A percentile compares a stretch with the other conserved stretches of the same genome.
Evolutionary conservation across 2,329 filamentous ascomycete genomes (phyloP).

Genomic region (Rhytidhysteron rufulum): DNA sequence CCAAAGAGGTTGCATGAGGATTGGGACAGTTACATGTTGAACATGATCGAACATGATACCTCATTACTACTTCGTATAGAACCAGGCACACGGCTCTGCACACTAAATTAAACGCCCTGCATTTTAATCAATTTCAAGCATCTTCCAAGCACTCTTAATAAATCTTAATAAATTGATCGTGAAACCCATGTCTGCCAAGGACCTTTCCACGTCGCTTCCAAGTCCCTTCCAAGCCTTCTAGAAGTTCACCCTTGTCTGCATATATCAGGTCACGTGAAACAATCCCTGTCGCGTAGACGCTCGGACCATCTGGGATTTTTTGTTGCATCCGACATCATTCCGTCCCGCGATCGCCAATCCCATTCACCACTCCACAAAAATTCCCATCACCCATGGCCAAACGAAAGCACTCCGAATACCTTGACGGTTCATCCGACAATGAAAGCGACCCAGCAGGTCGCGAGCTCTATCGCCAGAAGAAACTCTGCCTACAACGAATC

Average conservation of each 20-base stretch:
- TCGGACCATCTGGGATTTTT: background rate
- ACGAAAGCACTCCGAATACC: constrained; percentile 25
- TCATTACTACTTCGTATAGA: no score
- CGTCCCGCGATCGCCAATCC: background rate
- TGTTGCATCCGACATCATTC: background rate
- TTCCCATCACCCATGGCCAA: constrained; percentile 22
- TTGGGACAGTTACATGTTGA: no score
- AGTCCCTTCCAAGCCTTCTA: background rate
- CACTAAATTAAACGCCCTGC: no score
- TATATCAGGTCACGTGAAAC: background rate
- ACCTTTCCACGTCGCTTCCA: no score
- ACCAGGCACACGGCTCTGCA: no score
- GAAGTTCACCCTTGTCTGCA: no score
- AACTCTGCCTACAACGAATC: constrained; percentile 41
- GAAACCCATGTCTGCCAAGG: no score
- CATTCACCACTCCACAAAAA: background rate
- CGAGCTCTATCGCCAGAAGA: constrained; percentile 16
- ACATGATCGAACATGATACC: no score
- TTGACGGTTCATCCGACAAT: constrained; percentile 2
- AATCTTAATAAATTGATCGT: no score
- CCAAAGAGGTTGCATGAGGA: background rate
- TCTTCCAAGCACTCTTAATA: no score
- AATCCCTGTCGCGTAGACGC: background rate
- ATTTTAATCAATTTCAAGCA: no score
- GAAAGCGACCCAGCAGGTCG: background rate